These are phyloP conservation scores for Suillus luteus DNA, from an alignment of 768 basidiomycete genomes.

Conservation along the genomic window DNA sequence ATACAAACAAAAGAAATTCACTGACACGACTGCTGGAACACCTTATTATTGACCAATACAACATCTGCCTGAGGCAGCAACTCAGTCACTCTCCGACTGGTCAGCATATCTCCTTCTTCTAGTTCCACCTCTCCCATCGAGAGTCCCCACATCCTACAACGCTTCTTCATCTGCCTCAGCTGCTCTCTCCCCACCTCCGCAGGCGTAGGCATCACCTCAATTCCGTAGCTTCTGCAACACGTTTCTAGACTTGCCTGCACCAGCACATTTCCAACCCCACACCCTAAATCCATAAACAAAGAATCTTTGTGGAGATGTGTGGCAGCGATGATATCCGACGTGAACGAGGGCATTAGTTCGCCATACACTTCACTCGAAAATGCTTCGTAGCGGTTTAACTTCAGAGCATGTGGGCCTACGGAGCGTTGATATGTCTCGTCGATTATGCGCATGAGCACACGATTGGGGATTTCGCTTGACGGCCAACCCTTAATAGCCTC, in stretches of 20 bases:
- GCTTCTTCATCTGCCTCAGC: conserved; percentile 67
- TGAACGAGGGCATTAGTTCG: conserved; percentile 81
- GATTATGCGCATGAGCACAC: conserved; percentile 71
- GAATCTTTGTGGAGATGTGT: conserved; percentile 54
- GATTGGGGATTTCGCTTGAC: conserved; percentile 55
- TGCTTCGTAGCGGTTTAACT: conserved; percentile 77
- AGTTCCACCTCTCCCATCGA: conserved; percentile 72
- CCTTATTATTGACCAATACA: conserved; percentile 88
- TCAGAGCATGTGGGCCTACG: conserved; percentile 87
- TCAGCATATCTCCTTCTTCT: conserved; percentile 86
- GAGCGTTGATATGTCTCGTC: conserved; percentile 94
- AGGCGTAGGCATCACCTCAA: conserved; percentile 78
- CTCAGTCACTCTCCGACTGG: conserved; percentile 62
- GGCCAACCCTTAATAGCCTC: conserved; percentile 52
- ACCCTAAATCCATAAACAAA: conserved; percentile 82
- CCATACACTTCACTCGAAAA: conserved; percentile 88
- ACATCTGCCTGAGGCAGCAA: conserved; percentile 85
- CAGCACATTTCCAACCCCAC: conserved; percentile 84
- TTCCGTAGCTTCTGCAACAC: conserved; percentile 76
- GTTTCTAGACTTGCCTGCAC: conserved; percentile 81
- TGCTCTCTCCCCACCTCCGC: conserved; percentile 80
- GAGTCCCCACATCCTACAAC: conserved; percentile 93
- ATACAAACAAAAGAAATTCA: conserved; percentile 21
- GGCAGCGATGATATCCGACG: conserved; percentile 53
- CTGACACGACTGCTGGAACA: conserved; percentile 73